These are phyloP conservation scores for Phytophthora sp. DNA, from an alignment of 352 stramenopile genomes.

Conservation along the genomic window DNA sequence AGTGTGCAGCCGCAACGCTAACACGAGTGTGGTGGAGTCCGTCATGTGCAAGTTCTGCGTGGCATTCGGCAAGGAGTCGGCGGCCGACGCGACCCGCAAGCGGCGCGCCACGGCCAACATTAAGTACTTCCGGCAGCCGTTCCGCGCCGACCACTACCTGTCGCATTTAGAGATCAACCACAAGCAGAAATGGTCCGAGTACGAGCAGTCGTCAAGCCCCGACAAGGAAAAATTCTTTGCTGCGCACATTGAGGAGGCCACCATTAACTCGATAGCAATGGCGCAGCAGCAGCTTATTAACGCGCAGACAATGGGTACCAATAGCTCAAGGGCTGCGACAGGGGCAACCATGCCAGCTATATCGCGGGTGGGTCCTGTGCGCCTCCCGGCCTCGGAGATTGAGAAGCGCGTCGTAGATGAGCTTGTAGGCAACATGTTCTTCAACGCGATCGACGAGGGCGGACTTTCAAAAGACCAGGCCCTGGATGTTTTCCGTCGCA, in stretches of 20 bases:
- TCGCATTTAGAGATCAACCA: conserved; percentile 78
- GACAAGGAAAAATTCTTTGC: conserved; percentile 70
- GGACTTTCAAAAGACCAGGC: conserved; percentile 46
- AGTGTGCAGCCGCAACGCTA: conserved; percentile 64
- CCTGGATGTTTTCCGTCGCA: conserved; percentile 59
- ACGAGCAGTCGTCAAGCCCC: conserved; percentile 53
- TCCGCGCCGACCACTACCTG: conserved; percentile 72
- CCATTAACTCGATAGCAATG: conserved; percentile 37
- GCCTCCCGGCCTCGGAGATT: conserved; percentile 61
- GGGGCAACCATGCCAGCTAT: background rate
- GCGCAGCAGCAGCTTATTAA: conserved; percentile 37
- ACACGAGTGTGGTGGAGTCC: conserved; percentile 55
- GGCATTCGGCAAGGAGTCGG: conserved; percentile 69
- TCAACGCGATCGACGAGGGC: conserved; percentile 50
- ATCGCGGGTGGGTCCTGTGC: conserved; percentile 44
- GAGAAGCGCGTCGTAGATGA: conserved; percentile 61
- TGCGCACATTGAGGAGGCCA: conserved; percentile 40
- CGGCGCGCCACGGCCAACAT: conserved; percentile 69
- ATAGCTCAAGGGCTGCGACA: background rate
- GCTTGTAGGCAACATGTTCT: conserved; percentile 60
- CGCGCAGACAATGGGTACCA: background rate
- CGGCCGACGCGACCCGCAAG: conserved; percentile 57
- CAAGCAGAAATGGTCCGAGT: conserved; percentile 66
- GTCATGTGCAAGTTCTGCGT: conserved; percentile 85
- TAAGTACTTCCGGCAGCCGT: conserved; percentile 76